Conservation (phyloP, 1,284 basidiomycete genomes). For the Irpex sp. region DNA sequence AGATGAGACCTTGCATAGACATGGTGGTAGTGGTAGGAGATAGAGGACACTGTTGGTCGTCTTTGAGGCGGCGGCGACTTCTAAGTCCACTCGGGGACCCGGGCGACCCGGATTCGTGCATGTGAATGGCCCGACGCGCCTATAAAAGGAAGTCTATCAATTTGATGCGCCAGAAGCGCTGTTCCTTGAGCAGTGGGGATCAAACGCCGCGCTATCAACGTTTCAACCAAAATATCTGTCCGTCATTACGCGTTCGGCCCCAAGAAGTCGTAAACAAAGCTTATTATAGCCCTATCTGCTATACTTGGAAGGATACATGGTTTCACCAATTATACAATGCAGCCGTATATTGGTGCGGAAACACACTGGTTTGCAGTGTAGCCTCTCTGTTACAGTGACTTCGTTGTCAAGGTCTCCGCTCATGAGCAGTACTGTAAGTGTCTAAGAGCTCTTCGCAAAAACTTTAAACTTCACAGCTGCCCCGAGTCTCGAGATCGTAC, state of each 20-base stretch:
- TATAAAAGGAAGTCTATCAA: not conserved
- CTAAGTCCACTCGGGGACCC: not conserved
- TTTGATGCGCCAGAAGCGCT: constrained; percentile 7
- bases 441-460: no score
- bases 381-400: no score
- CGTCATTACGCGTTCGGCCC: no score
- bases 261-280: no score
- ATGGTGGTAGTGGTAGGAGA: constrained; percentile 31
- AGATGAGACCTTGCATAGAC: constrained; percentile 81
- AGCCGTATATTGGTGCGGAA: no score
- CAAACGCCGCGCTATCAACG: not conserved
- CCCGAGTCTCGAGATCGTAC: not conserved
- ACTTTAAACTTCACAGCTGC: not conserved
- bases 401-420: no score
- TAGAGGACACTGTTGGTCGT: not conserved
- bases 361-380: no score
- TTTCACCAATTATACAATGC: no score
- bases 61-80: not conserved
- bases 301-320: no score
- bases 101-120: constrained; percentile 4
- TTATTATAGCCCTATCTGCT: no score
- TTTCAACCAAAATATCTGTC: no score
- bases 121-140: constrained; percentile 6
- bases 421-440: no score
- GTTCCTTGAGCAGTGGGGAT: not conserved